Evolutionary conservation across 2,329 filamentous ascomycete species (phyloP), one percentile per base, ranked within the genome.

Genomic region (Colletotrichum melonis): DNA sequence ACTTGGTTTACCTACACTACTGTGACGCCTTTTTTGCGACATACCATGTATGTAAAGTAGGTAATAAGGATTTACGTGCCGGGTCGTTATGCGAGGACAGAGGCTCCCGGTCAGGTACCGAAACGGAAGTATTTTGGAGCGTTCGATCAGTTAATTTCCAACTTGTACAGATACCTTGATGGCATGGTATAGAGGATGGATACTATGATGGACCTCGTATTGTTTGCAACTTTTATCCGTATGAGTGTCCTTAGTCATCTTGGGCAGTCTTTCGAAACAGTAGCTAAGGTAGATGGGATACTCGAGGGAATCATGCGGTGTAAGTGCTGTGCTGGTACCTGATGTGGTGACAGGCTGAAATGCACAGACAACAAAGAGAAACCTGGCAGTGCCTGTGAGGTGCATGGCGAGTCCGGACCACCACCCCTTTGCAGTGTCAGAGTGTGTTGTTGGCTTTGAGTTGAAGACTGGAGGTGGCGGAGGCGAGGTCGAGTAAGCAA

Each of bases 401-500:
- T 69, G 58, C 52, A 55, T 72, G 66, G 24, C 59, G 66, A 72
- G 42, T 63, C 59, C 66, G 46, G 55, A 55, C 38, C 32, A 59
- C 38, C 32, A 49, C 66, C 54, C 54, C 54, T 32, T 72, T 35
- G 46, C 46, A 54, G 60, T 52, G 4, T 14, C 22, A 5, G 9
- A 42, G 56, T 52, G 60, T 32, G 42, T 26, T 69, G 14, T 42
- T 7, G 52, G 32, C 55, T 63, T 65, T 22, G 42, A 60, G 42
- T 64, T 46, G 64, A 58, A 42, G 57, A 63, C 46, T 67, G 54
- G 56, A 38, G 22, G 52, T 42, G 26, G 49, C 24, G 22, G 28
- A 8, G 38, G 60, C n/a, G 60, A 3, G 26, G 35, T 67, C 32
- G 55, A 26, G 56, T 62, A 67, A 71, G 46, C 56, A 67, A 16